A percentile compares a stretch with the other conserved stretches of the same genome.
Evolutionary conservation across 225 moss, liverwort and hornwort genomes (phyloP).

Genomic region (Polytrichum commune): DNA sequence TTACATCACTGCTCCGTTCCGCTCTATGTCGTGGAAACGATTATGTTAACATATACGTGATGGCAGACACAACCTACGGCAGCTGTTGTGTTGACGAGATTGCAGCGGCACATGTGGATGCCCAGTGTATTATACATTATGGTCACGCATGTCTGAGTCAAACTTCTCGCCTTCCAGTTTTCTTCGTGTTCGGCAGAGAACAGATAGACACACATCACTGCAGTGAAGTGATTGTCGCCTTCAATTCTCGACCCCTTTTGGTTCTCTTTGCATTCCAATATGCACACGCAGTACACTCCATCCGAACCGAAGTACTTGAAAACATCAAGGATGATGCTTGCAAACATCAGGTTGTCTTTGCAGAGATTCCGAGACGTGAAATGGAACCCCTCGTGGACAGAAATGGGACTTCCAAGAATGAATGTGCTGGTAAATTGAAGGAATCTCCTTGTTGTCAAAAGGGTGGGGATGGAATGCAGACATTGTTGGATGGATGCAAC

Average conservation of each 20-base stretch:
- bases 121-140: slow-evolving; percentile 87
- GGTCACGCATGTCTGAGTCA: slow-evolving; percentile 82
- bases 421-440: slow-evolving; percentile 8
- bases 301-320: slow-evolving; percentile 33
- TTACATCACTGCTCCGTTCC: slow-evolving; percentile 56
- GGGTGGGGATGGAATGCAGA: slow-evolving; percentile 8
- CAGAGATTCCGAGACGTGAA: slow-evolving; percentile 43
- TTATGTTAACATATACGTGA: slow-evolving; percentile 59
- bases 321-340: slow-evolving; percentile 8
- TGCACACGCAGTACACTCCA: slow-evolving; percentile 42
- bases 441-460: slow-evolving; percentile 19
- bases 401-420: slow-evolving; percentile 2
- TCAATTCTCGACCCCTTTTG: slow-evolving; percentile 42
- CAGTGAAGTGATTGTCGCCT: slow-evolving; percentile 38
- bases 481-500: slow-evolving; percentile 16
- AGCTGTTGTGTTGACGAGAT: slow-evolving; percentile 98
- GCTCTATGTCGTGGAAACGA: slow-evolving; percentile 32
- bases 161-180: slow-evolving; percentile 81
- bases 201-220: slow-evolving; percentile 44
- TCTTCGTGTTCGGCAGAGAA: slow-evolving; percentile 78
- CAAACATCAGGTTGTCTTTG: slow-evolving; percentile 45
- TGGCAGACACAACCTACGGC: slow-evolving; percentile 95
- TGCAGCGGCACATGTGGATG: slow-evolving; percentile 92
- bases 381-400: slow-evolving; percentile 47
- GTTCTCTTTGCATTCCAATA: slow-evolving; percentile 70